Conservation (phyloP, 352 stramenopile genomes). For the Plasmopara viticola region DNA sequence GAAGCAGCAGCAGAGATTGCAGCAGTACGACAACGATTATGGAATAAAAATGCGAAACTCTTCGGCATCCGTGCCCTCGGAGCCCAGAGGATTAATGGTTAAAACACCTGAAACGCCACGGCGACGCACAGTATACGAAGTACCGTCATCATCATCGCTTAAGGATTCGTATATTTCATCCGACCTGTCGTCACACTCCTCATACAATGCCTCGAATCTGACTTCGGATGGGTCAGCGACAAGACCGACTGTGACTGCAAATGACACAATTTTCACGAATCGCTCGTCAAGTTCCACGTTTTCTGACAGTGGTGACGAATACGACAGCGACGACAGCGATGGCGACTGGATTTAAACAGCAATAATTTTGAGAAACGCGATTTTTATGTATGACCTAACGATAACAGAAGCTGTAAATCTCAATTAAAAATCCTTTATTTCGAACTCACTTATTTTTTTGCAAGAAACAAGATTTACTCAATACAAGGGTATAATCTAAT, state of each 20-base stretch:
- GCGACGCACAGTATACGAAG: constrained; percentile 28
- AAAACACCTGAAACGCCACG: constrained; percentile 14
- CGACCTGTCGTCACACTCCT: constrained; percentile 22
- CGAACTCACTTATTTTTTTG: too few species aligned
- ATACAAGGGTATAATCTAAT: too few species aligned
- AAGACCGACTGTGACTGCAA: constrained; percentile 11
- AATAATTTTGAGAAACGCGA: too few species aligned
- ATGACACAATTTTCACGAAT: constrained; percentile 13
- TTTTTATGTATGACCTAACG: too few species aligned
- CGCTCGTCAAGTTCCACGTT: constrained; percentile 29
- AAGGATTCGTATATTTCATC: constrained; percentile 32
- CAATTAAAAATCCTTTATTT: too few species aligned
- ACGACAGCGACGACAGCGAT: constrained; percentile 61
- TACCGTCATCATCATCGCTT: constrained; percentile 12
- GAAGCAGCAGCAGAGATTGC: constrained; percentile 12
- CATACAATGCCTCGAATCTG: constrained; percentile 26
- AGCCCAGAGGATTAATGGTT: constrained; percentile 22
- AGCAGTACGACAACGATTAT: constrained; percentile 3
- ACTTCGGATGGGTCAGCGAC: constrained; percentile 6
- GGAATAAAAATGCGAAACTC: constrained; percentile 37
- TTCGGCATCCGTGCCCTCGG: constrained; percentile 30
- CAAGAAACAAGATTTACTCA: too few species aligned
- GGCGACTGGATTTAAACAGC: constrained; percentile 63
- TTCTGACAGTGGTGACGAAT: constrained; percentile 51
- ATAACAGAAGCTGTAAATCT: too few species aligned